Percentiles rank a stretch among this genome's conserved stretches.
Evolutionary conservation across 1,139 yeast species (phyloP).

Genomic region (Lodderomyces pseudojiufengensis): DNA sequence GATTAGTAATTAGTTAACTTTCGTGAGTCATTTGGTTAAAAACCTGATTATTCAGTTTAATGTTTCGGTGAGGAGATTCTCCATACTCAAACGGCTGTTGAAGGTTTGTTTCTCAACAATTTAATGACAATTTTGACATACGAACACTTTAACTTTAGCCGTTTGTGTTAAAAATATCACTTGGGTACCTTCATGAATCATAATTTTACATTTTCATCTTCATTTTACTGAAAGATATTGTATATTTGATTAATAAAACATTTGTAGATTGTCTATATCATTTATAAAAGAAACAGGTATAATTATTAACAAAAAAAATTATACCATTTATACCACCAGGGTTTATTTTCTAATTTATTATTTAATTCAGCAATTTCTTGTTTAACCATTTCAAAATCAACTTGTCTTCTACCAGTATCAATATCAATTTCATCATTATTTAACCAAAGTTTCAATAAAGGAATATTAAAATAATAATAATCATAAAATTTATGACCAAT

Average conservation of each 20-base stretch:
- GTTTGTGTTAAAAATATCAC: not conserved
- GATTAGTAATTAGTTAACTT: no score
- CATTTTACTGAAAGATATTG: no score
- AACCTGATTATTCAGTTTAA: no score
- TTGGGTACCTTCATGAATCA: not conserved
- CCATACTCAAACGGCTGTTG: no score
- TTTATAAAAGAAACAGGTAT: not conserved
- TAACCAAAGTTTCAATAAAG: conserved; percentile 29
- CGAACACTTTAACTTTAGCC: no score
- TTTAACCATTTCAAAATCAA: conserved; percentile 35
- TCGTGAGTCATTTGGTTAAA: no score
- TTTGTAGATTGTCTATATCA: not conserved
- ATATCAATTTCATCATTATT: conserved; percentile 36
- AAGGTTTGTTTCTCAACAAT: no score
- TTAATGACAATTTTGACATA: no score
- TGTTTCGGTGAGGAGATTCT: no score
- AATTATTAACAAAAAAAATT: conserved; percentile 20
- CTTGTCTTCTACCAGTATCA: conserved; percentile 41
- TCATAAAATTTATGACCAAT: conserved; percentile 34
- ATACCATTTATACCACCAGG: conserved; percentile 22
- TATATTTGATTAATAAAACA: no score
- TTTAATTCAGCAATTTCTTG: conserved; percentile 28
- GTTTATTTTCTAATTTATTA: conserved; percentile 19
- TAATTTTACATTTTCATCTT: no score
- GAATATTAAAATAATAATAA: conserved; percentile 19